Percentiles rank a stretch among this genome's conserved stretches.
These are phyloP conservation scores for Pyrenophora teres DNA, from an alignment of 2,329 filamentous ascomycete species.

Conservation along the genomic window DNA sequence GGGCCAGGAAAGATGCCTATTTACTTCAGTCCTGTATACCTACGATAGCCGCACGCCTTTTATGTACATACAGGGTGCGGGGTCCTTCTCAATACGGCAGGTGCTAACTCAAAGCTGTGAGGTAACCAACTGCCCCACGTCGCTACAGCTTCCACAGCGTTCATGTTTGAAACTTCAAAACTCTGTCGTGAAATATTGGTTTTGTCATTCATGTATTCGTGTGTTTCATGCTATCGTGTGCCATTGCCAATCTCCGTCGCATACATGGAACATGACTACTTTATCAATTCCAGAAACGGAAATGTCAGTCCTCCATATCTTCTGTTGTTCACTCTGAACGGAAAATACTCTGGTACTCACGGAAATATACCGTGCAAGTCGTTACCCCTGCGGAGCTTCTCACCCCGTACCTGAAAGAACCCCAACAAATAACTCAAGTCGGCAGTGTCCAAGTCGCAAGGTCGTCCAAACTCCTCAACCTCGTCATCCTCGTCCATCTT, in stretches of 20 bases:
- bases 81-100: slow-evolving; percentile 14
- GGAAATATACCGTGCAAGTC: too few relatives aligned
- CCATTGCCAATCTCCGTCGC: too few relatives aligned
- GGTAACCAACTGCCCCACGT: slow-evolving; percentile 8
- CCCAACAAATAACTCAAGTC: background rate
- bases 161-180: background rate
- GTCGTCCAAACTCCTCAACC: background rate
- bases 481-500: background rate
- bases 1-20: background rate
- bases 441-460: background rate
- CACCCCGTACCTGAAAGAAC: too few relatives aligned
- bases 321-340: too few relatives aligned
- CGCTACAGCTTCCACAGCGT: background rate
- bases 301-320: too few relatives aligned
- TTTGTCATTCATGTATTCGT: background rate
- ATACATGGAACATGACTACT: too few relatives aligned
- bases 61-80: slow-evolving; percentile 10
- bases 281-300: too few relatives aligned
- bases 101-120: slow-evolving; percentile 6
- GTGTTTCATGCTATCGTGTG: too few relatives aligned
- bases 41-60: slow-evolving; percentile 9
- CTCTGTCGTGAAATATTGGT: background rate
- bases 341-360: too few relatives aligned
- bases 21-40: background rate
- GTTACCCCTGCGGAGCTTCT: too few relatives aligned